Conservation (phyloP, 1,139 yeast species). For the Taphrina flavorubra region DNA sequence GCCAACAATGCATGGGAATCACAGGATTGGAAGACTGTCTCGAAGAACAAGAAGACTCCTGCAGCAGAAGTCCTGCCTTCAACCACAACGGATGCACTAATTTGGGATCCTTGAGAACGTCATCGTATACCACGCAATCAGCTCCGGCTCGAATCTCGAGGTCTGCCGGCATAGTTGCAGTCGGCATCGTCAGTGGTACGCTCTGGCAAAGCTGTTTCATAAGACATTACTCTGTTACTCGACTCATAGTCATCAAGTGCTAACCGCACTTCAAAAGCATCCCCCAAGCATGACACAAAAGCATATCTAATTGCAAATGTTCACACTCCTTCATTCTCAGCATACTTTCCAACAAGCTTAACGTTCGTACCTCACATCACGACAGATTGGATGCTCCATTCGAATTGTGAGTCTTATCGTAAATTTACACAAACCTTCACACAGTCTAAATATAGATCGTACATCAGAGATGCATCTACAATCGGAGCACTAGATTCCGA, state of each 20-base stretch:
- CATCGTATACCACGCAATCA: neutral
- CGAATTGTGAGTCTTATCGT: too few relatives aligned
- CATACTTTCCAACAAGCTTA: neutral
- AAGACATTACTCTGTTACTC: too few relatives aligned
- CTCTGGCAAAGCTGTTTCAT: too few relatives aligned
- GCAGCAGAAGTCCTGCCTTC: neutral
- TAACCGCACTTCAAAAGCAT: too few relatives aligned
- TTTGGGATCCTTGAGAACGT: slow-evolving; percentile 18
- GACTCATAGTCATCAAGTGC: too few relatives aligned
- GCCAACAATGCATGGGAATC: slow-evolving; percentile 20
- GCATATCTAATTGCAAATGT: neutral
- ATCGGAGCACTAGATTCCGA: too few relatives aligned
- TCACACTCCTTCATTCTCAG: neutral
- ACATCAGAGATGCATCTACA: too few relatives aligned
- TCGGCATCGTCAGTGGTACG: too few relatives aligned
- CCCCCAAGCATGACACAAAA: neutral
- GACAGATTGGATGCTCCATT: too few relatives aligned
- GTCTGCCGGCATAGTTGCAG: too few relatives aligned
- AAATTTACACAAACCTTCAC: too few relatives aligned
- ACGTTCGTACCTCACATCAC: neutral
- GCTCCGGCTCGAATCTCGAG: neutral
- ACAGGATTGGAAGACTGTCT: slow-evolving; percentile 31
- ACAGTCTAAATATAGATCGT: too few relatives aligned
- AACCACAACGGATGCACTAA: slow-evolving; percentile 8
- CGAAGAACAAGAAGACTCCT: slow-evolving; percentile 23